phyloP scores from a whole-genome alignment of 1,139 yeast species.

The Torulaspora pretoriensis region DNA sequence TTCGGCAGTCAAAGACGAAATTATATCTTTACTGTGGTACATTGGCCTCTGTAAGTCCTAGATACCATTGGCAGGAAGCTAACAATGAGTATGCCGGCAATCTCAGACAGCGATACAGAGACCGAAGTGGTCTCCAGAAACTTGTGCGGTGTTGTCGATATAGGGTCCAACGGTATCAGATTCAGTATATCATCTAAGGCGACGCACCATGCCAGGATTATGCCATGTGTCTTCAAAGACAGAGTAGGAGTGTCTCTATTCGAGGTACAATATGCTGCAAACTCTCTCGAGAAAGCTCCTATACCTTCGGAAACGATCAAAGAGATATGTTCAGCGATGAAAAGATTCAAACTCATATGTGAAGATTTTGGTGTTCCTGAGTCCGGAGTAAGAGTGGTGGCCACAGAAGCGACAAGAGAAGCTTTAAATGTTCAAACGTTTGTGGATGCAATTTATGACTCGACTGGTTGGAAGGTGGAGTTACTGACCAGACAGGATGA shows the following conservation, averaged over 20 bases:
- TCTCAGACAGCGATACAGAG: slow-evolving; percentile 40
- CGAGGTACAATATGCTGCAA: slow-evolving; percentile 49
- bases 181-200: slow-evolving; percentile 63
- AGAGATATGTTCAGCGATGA: slow-evolving; percentile 56
- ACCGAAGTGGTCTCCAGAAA: slow-evolving; percentile 52
- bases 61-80: neutral
- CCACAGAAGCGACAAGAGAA: slow-evolving; percentile 63
- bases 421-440: slow-evolving; percentile 58
- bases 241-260: slow-evolving; percentile 60
- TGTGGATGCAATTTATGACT: slow-evolving; percentile 46
- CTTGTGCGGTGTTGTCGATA: slow-evolving; percentile 58
- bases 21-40: neutral
- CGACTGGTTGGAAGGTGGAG: slow-evolving; percentile 60
- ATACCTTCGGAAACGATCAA: slow-evolving; percentile 52
- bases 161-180: slow-evolving; percentile 64
- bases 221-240: slow-evolving; percentile 70
- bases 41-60: neutral
- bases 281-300: slow-evolving; percentile 43
- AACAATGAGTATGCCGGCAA: slow-evolving; percentile 30
- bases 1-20: neutral
- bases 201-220: slow-evolving; percentile 59
- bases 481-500: slow-evolving; percentile 56
- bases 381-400: slow-evolving; percentile 55
- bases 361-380: slow-evolving; percentile 62
- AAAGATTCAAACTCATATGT: slow-evolving; percentile 59